Conservation (phyloP, 2,329 filamentous ascomycete species). For the Thelonectria discophora region DNA sequence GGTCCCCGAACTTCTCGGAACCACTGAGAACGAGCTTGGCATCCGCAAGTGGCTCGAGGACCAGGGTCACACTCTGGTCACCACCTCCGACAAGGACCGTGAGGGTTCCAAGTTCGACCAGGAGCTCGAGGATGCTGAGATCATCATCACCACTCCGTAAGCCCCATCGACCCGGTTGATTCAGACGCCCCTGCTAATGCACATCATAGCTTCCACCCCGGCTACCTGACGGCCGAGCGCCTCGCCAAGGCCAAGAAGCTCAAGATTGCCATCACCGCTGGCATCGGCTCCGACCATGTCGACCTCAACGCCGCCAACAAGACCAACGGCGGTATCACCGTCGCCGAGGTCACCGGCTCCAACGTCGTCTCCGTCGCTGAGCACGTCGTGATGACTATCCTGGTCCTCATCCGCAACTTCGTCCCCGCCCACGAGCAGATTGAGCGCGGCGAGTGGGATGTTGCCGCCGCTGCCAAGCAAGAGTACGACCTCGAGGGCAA, state of each 20-base stretch:
- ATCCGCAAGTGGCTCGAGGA: slow-evolving; percentile 98
- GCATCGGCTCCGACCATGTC: slow-evolving; percentile 98
- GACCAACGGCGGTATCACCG: slow-evolving; percentile 97
- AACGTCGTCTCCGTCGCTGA: slow-evolving; percentile 99
- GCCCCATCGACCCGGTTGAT: slow-evolving; percentile 34
- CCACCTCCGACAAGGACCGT: slow-evolving; percentile 97
- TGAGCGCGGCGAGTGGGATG: slow-evolving; percentile 88
- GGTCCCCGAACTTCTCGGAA: slow-evolving; percentile 86
- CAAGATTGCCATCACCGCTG: slow-evolving; percentile 95
- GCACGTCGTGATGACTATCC: slow-evolving; percentile 99
- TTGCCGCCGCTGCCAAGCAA: slow-evolving; percentile 95
- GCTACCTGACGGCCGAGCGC: slow-evolving; percentile 95
- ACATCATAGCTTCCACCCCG: slow-evolving; percentile 86
- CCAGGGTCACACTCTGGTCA: slow-evolving; percentile 94
- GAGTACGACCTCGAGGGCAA: slow-evolving; percentile 98
- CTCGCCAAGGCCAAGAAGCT: slow-evolving; percentile 98
- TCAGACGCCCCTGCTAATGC: neutral
- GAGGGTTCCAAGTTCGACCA: slow-evolving; percentile 92
- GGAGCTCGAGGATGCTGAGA: slow-evolving; percentile 94
- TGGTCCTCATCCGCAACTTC: slow-evolving; percentile 96
- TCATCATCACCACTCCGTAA: slow-evolving; percentile 99
- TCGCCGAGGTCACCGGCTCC: slow-evolving; percentile 96
- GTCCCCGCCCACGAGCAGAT: slow-evolving; percentile 97
- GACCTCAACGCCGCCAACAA: slow-evolving; percentile 97
- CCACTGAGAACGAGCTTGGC: slow-evolving; percentile 98